phyloP scores from a whole-genome alignment of 495 filamentous ascomycete genomes.

The Thozetella sp. region DNA sequence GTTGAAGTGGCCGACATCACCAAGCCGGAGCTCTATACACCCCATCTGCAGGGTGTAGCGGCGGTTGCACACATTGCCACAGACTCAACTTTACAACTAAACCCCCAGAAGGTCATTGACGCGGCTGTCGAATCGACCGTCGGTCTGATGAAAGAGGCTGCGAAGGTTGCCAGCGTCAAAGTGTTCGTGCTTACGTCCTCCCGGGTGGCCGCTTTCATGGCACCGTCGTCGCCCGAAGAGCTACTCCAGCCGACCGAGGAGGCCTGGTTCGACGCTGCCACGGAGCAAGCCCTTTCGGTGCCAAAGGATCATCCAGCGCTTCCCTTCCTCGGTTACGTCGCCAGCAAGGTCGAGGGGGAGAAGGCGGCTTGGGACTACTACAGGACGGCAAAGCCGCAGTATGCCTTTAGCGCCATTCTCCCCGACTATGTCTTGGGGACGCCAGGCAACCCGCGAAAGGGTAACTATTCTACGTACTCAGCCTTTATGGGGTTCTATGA shows the following conservation, averaged over 20 bases:
- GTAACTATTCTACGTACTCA: not conserved
- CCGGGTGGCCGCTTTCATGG: not conserved
- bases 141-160: not conserved
- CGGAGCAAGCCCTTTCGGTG: not conserved
- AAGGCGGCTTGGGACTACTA: conserved; percentile 1
- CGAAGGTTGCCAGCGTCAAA: not conserved
- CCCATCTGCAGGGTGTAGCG: not conserved
- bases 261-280: not conserved
- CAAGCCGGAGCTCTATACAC: not conserved
- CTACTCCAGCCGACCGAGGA: not conserved
- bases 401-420: not conserved
- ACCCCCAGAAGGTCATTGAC: not conserved
- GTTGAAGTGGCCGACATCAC: not conserved
- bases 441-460: not conserved
- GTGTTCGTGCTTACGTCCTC: not conserved
- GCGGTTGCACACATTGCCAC: not conserved
- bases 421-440: not conserved
- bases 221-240: not conserved
- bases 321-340: not conserved
- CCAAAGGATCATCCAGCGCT: not conserved
- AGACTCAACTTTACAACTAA: not conserved
- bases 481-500: conserved; percentile 1
- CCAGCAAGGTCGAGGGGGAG: not conserved
- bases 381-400: not conserved
- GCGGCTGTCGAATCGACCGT: not conserved